Percentiles rank a stretch among this genome's conserved stretches.
phyloP scores from a whole-genome alignment of 106 monocot genomes.

The Amphibolis antarctica region DNA sequence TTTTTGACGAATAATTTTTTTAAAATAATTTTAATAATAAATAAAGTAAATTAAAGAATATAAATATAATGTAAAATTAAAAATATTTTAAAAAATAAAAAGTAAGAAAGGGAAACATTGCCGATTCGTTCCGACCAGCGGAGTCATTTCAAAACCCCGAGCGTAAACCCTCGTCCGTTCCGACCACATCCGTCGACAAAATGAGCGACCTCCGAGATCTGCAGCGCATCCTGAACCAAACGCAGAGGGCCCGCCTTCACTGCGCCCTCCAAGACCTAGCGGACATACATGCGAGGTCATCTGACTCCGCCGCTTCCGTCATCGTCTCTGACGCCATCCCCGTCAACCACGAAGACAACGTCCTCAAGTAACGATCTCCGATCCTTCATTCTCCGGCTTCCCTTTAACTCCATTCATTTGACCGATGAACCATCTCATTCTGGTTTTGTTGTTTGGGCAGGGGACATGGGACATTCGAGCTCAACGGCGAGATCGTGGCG shows the following conservation, averaged over 20 bases:
- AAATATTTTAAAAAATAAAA: too few relatives aligned
- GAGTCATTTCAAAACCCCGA: too few relatives aligned
- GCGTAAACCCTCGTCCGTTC: too few relatives aligned
- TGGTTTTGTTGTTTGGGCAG: constrained; percentile 25
- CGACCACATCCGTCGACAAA: not conserved
- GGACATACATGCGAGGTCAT: constrained; percentile 25
- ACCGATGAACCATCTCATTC: not conserved
- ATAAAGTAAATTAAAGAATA: too few relatives aligned
- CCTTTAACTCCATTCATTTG: not conserved
- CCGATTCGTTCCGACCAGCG: too few relatives aligned
- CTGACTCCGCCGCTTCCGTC: constrained; percentile 31
- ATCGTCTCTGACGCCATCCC: constrained; percentile 76
- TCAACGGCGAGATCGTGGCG: constrained; percentile 66
- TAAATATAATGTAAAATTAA: too few relatives aligned
- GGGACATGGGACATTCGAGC: constrained; percentile 80
- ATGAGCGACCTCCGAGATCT: constrained; percentile 40
- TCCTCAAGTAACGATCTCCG: constrained; percentile 55
- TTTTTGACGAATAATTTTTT: too few relatives aligned
- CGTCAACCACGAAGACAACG: constrained; percentile 71
- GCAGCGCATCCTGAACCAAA: constrained; percentile 53
- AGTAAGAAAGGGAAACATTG: too few relatives aligned
- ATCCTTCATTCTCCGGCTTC: not conserved
- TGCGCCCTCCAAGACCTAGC: constrained; percentile 54
- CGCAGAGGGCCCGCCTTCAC: constrained; percentile 65
- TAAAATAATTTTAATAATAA: too few relatives aligned